Percentiles rank a stretch among this genome's conserved stretches.
Evolutionary conservation across 2,329 filamentous ascomycete species (phyloP).

Genomic region (Cytospora piceicola): DNA sequence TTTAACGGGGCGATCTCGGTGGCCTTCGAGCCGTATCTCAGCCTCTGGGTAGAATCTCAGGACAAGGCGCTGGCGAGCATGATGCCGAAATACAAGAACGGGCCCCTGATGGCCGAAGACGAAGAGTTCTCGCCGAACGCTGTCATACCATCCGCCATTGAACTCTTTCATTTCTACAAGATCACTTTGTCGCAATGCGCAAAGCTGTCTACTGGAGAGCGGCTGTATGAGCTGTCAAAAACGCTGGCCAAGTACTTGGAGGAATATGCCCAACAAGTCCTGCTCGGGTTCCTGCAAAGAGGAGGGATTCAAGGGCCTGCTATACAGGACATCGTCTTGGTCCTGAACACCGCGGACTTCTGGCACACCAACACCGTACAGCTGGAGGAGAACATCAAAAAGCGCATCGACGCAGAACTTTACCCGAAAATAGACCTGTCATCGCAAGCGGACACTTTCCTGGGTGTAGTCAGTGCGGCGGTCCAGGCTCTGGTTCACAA

Average conservation of each 20-base stretch:
- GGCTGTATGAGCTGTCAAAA: slow-evolving; percentile 80
- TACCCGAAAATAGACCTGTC: slow-evolving; percentile 81
- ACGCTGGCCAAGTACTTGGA: slow-evolving; percentile 93
- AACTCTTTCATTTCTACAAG: slow-evolving; percentile 97
- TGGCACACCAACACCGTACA: slow-evolving; percentile 94
- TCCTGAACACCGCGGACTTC: slow-evolving; percentile 96
- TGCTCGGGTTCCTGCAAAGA: slow-evolving; percentile 70
- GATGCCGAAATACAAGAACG: slow-evolving; percentile 84
- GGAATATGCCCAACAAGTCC: slow-evolving; percentile 90
- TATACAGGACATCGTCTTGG: slow-evolving; percentile 78
- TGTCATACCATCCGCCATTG: slow-evolving; percentile 91
- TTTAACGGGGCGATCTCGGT: slow-evolving; percentile 94
- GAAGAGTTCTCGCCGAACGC: slow-evolving; percentile 91
- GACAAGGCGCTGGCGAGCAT: slow-evolving; percentile 83
- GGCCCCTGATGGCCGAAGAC: slow-evolving; percentile 78
- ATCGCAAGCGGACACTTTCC: slow-evolving; percentile 90
- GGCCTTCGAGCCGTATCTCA: slow-evolving; percentile 96
- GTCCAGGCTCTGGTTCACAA: slow-evolving; percentile 82
- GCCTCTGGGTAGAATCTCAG: slow-evolving; percentile 95
- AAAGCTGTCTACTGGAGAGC: slow-evolving; percentile 89
- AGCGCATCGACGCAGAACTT: slow-evolving; percentile 81
- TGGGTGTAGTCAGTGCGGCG: slow-evolving; percentile 89
- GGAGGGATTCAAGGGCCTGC: slow-evolving; percentile 57
- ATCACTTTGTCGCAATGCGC: slow-evolving; percentile 91
- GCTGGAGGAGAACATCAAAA: slow-evolving; percentile 91